Percentiles rank a stretch among this genome's conserved stretches.
phyloP scores from a whole-genome alignment of 129 eudicot species.

The Apium graveolens region DNA sequence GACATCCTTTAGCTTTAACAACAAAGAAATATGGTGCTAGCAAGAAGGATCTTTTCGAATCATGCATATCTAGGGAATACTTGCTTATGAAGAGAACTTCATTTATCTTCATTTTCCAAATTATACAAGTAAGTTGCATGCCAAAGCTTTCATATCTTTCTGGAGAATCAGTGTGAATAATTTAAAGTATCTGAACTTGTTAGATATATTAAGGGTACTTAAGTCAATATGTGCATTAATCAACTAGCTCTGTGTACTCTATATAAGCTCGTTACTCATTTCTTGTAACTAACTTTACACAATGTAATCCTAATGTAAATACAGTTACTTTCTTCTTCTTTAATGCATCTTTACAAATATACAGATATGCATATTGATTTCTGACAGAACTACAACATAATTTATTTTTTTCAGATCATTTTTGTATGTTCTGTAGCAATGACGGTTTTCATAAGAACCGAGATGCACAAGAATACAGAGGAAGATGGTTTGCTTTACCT shows the following conservation, averaged over 20 bases:
- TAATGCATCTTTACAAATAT: too few species aligned
- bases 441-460: conserved; percentile 64
- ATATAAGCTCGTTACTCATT: too few species aligned
- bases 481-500: conserved; percentile 58
- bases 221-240: too few species aligned
- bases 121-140: conserved; percentile 33
- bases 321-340: too few species aligned
- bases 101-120: conserved; percentile 69
- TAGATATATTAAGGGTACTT: too few species aligned
- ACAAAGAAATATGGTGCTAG: conserved; percentile 61
- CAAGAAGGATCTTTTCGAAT: conserved; percentile 67
- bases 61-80: conserved; percentile 71
- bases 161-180: neutral
- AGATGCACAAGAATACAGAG: conserved; percentile 51
- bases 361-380: too few species aligned
- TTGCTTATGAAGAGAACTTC: conserved; percentile 86
- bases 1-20: conserved; percentile 77
- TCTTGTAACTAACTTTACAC: too few species aligned
- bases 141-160: neutral
- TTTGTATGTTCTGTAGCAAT: conserved; percentile 50
- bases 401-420: conserved; percentile 38
- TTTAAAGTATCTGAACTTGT: neutral
- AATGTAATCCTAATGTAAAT: too few species aligned
- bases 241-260: too few species aligned
- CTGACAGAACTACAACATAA: too few species aligned